Evolutionary conservation across 1,284 basidiomycete genomes (phyloP).

Genomic region (Ceratobasidium papillatum): DNA sequence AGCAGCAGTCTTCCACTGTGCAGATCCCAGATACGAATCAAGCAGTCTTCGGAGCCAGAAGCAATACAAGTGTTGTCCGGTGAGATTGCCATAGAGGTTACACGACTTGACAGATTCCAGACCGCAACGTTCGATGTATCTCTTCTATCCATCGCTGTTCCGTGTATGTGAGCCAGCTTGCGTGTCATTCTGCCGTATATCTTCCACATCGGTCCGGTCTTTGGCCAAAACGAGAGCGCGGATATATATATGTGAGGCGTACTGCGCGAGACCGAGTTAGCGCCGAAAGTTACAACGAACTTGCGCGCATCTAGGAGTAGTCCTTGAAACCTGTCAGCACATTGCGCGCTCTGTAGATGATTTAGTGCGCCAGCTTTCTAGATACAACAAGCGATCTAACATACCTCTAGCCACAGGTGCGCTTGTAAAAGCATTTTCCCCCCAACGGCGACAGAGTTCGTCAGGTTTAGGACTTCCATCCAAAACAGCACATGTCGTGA

Average conservation of each 20-base stretch:
- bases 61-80: background rate
- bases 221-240: background rate
- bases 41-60: constrained; percentile 5
- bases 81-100: background rate
- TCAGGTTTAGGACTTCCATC: background rate
- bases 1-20: background rate
- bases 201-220: background rate
- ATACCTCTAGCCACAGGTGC: no score
- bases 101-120: background rate
- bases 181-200: background rate
- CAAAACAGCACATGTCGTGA: background rate
- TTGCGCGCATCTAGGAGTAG: background rate
- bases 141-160: background rate
- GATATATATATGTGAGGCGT: constrained; percentile 3
- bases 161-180: background rate
- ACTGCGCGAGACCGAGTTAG: background rate
- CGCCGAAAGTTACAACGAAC: background rate
- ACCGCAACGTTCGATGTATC: background rate
- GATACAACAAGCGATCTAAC: background rate
- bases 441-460: background rate
- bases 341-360: background rate
- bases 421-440: background rate
- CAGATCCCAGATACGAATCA: constrained; percentile 32
- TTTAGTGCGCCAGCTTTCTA: no score
- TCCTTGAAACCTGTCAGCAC: background rate